Base-by-base conservation (phyloP, 345 rosid species). In the Linum lewisii region DNA sequence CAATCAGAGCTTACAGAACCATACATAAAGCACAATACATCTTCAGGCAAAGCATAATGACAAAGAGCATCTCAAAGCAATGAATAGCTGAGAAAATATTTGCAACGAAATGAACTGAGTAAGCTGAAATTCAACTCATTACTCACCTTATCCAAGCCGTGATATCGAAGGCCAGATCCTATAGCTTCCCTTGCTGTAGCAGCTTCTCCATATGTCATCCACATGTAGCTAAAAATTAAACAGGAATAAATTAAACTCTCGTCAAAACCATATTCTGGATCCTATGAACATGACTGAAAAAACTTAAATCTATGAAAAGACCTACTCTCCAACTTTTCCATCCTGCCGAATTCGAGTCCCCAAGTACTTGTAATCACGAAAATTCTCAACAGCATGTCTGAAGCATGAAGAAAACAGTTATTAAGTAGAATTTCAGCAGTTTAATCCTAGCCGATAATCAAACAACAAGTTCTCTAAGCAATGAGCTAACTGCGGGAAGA, bases 151-250 rank as follows among this genome's bases (percentile, higher is more conserved):
- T 60, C 63, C 36, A 87, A 53, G 67, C 94, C 97, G 63, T 84
- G 70, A 73, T 60, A 69, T 57, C 66, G 6, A 60, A 90, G 96
- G 64, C 92, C 92, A 54, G 96, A 88, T 63, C 98, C 98, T 47
- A 91, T 75, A 57, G 92, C 92, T 70, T 82, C 79, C 72, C 88
- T 65, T 59, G 88, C 92, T 60, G 65, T 68, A 65, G 81, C 82
- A 37, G 76, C 79, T 84, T 88, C 96, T 54, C 88, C 96, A 71
- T 74, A 91, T 6, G 98, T 88, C 88, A 79, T 86, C 98, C 98
- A 88, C 22, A 76, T 80, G 75, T 88, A 91, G 72, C 97, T 90
- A 74, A 14, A n/a, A n/a, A 51, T 25, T 20, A 22, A 8, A 21
- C 9, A 45, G n/a, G n/a, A 23, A 57, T 23, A 61, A 13, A 42